Base-by-base conservation (phyloP, 805 yeast species). In the Sungouiella thailandica region DNA sequence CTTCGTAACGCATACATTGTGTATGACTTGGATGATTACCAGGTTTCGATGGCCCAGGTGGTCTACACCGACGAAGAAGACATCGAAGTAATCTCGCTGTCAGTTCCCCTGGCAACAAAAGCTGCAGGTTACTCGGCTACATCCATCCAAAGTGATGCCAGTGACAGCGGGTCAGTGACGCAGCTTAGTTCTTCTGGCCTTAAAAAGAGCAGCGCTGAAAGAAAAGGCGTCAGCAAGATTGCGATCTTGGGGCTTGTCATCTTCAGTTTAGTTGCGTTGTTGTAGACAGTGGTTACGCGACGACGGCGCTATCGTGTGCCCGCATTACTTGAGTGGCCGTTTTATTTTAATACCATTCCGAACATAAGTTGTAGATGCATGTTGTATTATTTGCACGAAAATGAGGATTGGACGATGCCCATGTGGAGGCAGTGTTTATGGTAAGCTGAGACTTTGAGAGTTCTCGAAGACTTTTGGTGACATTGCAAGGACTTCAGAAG, bases 1-100 rank as follows among this genome's bases (percentile, higher is more conserved):
- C 57, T 83, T 42, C 65, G 84, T 34, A 68, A 73, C 37, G 79
- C 80, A 2, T 82, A 80, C 53, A 67, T 77, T 17, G 85, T 79
- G 11, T 79, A 72, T 54, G 82, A 83, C 53, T 57, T 79, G 32
- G 84, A 77, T 20, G 71, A 71, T 48, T 58, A 57, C 29, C 67
- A 74, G 46, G 61, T 82, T 24, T 76, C 83, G 3, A 44, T 82
- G 50, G 84, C 78, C 15, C 74, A 70, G 32, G 44, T 37, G 26
- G 44, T 44, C 14, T 47, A 46, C 39, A 35, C 56, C 5, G 42
- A 39, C 16, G 53, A 50, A 10, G 61, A 60, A 36, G 55, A 74
- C 36, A 65, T 78, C 28, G 76, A 75, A 34, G 62, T 57, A 7
- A 69, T 80, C 25, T 40, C 58, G 4, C 41, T 64, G 9, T 29